These are phyloP conservation scores for Pichia nakasei DNA, from an alignment of 805 yeast genomes.

Conservation along the genomic window DNA sequence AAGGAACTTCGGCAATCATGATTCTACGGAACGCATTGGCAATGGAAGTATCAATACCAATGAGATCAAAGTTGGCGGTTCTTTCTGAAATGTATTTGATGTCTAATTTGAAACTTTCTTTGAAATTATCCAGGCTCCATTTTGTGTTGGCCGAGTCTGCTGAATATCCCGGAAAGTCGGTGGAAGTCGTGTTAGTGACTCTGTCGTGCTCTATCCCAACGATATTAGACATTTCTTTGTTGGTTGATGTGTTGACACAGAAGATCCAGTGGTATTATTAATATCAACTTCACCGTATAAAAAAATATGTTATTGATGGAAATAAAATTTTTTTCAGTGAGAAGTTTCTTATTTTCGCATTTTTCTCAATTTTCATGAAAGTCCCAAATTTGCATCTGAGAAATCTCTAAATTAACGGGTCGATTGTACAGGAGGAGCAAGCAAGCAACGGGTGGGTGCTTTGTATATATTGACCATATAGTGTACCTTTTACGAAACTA, in stretches of 20 bases:
- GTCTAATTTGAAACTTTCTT: slow-evolving; percentile 54
- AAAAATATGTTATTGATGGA: too few species aligned
- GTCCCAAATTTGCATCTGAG: too few species aligned
- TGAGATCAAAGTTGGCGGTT: slow-evolving; percentile 76
- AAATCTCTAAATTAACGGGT: too few species aligned
- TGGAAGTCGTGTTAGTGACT: slow-evolving; percentile 80
- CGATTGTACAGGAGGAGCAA: too few species aligned
- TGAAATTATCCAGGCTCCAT: slow-evolving; percentile 82
- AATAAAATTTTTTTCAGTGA: too few species aligned
- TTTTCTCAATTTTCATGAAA: too few species aligned
- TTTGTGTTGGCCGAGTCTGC: slow-evolving; percentile 46
- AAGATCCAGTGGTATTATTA: too few species aligned
- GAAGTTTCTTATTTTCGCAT: too few species aligned
- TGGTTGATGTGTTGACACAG: not conserved
- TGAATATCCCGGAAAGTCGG: slow-evolving; percentile 86
- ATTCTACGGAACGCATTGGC: slow-evolving; percentile 96
- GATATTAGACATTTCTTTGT: slow-evolving; percentile 38
- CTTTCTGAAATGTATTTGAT: slow-evolving; percentile 59
- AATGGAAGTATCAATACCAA: slow-evolving; percentile 81
- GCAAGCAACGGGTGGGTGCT: too few species aligned
- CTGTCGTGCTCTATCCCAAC: slow-evolving; percentile 87
- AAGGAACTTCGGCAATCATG: slow-evolving; percentile 94
- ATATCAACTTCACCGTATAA: too few species aligned
- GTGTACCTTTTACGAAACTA: too few species aligned
- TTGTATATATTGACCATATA: too few species aligned